Evolutionary conservation across 805 yeast species (phyloP), one percentile per base, ranked within the genome.

Genomic region (Candida insectorum): DNA sequence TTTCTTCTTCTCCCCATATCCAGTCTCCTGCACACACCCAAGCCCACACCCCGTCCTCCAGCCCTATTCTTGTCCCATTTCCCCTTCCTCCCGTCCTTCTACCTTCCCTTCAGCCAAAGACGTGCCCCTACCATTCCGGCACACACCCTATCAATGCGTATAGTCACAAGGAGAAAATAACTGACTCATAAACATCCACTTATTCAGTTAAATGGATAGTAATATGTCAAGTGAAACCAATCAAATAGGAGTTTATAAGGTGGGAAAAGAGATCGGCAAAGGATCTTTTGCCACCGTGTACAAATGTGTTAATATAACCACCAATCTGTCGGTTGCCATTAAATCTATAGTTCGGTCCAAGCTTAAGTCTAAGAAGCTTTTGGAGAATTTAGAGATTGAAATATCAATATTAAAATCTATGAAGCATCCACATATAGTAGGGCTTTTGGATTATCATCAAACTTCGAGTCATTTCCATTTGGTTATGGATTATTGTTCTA

Each of bases 221-320:
- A 26, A 7, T n/a, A n/a, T n/a, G n/a, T n/a, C n/a, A n/a, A n/a
- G n/a, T n/a, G n/a, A n/a, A n/a, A n/a, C n/a, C n/a, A n/a, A n/a
- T 20, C 23, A 37, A 22, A 54, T 75, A 9, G 81, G 79, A 5
- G 56, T 60, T 31, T 81, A 77, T 49, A 59, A 68, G 15, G 66
- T 81, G n/a, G 87, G 86, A 16, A 75, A 81, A 13, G 95, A 88
- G 56, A 91, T 93, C 34, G 98, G 98, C 16, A 79, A 85, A 49
- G 98, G 98, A 21, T 85, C 95, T 6, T 93, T 93, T 65, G 98
- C 98, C 48, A 83, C 81, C 41, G 98, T 93, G 16, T 91, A 85
- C 66, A 88, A 86, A 60, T 96, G 96, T 33, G 69, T 73, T 37
- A 69, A 81, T 48, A 57, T 64, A 5, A 48, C 62, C 27, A 69